These are phyloP conservation scores for Saccharum officinarum DNA, from an alignment of 176 grass and related monocot species.

Conservation along the genomic window DNA sequence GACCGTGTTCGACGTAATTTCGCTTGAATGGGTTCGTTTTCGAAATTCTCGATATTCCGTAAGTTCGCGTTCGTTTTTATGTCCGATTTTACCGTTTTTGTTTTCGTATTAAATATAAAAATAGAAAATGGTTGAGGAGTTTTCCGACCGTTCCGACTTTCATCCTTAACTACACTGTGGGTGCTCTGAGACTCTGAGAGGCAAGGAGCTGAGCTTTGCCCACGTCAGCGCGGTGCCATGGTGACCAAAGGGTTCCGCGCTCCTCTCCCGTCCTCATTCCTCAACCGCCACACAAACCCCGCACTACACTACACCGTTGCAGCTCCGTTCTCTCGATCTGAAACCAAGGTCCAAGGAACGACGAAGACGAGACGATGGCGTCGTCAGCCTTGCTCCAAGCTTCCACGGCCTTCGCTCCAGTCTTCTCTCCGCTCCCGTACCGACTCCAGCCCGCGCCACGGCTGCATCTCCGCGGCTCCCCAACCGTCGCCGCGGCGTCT, in stretches of 20 bases:
- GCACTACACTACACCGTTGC: not conserved
- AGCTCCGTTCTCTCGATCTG: not conserved
- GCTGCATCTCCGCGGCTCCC: not conserved
- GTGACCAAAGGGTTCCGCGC: not conserved
- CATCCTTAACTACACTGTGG: too few species aligned
- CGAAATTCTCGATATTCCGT: too few species aligned
- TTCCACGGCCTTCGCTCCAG: constrained; percentile 13
- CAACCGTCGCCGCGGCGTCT: constrained; percentile 3
- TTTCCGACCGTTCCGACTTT: too few species aligned
- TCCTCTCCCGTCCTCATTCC: not conserved
- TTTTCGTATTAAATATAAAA: too few species aligned
- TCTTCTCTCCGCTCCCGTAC: not conserved
- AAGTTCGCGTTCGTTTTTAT: too few species aligned
- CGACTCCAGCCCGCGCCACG: not conserved
- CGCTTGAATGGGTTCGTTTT: too few species aligned
- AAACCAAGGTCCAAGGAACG: not conserved
- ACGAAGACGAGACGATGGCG: constrained; percentile 10
- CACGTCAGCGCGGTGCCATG: not conserved
- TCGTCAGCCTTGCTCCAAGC: constrained; percentile 24
- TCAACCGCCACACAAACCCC: constrained; percentile 30
- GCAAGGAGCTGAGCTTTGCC: not conserved
- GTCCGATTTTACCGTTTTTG: too few species aligned
- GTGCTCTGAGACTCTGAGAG: not conserved
- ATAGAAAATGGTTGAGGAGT: too few species aligned
- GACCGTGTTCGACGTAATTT: too few species aligned